Conservation (phyloP, 352 stramenopile genomes). For the Pythium aquatile region DNA sequence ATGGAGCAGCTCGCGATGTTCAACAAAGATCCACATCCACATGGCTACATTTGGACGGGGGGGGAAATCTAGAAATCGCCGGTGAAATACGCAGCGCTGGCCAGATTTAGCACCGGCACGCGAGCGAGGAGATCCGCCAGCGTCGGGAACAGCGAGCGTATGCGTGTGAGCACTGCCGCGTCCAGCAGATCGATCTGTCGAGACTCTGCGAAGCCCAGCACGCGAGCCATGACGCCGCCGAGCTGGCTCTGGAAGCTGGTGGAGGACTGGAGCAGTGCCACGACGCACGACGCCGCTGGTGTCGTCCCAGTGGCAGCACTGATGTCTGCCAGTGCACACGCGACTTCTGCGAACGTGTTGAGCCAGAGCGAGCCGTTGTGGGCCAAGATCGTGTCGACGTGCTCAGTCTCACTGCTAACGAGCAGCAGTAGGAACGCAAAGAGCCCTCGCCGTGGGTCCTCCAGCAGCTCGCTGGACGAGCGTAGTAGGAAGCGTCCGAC, state of each 20-base stretch:
- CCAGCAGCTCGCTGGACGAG: constrained; percentile 9
- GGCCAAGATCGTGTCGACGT: constrained; percentile 17
- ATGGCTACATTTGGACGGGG: not conserved
- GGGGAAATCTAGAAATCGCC: constrained; percentile 3
- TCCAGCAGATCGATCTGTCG: constrained; percentile 33
- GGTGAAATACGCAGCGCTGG: constrained; percentile 5
- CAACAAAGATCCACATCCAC: not conserved
- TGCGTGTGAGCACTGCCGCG: constrained; percentile 2
- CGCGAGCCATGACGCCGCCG: constrained; percentile 5
- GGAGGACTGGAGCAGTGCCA: constrained; percentile 6
- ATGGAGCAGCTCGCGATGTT: not conserved
- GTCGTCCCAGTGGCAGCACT: not conserved
- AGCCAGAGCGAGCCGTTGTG: constrained; percentile 37
- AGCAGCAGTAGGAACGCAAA: constrained; percentile 26
- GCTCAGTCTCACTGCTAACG: constrained; percentile 15
- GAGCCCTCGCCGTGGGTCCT: constrained; percentile 9
- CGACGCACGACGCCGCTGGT: not conserved
- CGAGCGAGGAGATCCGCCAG: constrained; percentile 13
- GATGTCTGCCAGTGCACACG: constrained; percentile 10
- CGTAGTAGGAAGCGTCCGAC: constrained; percentile 15
- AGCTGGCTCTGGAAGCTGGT: constrained; percentile 16
- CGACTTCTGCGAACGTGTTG: constrained; percentile 28
- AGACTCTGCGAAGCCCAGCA: constrained; percentile 25
- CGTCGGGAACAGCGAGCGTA: constrained; percentile 23
- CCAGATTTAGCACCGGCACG: constrained; percentile 25